These are phyloP conservation scores for Fusarium burgessii DNA, from an alignment of 2,329 filamentous ascomycete species.

Conservation along the genomic window DNA sequence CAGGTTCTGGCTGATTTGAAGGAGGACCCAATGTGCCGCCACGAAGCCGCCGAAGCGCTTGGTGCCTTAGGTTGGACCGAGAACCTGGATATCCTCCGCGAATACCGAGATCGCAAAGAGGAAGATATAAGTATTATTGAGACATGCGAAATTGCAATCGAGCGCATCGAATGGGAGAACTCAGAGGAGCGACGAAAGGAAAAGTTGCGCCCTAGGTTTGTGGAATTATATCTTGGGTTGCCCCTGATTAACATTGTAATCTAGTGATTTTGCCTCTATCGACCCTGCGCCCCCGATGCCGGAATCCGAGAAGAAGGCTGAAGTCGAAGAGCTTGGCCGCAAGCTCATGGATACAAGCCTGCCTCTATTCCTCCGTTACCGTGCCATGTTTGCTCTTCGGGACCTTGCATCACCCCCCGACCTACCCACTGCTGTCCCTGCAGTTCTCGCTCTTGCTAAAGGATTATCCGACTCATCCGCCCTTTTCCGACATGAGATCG, in stretches of 20 bases:
- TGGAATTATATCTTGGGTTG: conserved; percentile 31
- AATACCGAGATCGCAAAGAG: conserved; percentile 78
- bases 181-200: conserved; percentile 78
- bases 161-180: conserved; percentile 93
- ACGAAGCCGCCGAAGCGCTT: conserved; percentile 95
- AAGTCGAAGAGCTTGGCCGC: conserved; percentile 80
- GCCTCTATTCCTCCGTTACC: conserved; percentile 91
- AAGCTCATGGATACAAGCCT: conserved; percentile 81
- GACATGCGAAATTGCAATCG: conserved; percentile 97
- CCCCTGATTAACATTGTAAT: conserved; percentile 47
- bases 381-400: conserved; percentile 97
- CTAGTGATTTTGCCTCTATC: conserved; percentile 92
- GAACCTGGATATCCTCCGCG: conserved; percentile 79
- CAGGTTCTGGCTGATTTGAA: conserved; percentile 78
- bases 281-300: conserved; percentile 93
- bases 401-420: conserved; percentile 95
- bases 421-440: conserved; percentile 88
- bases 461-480: conserved; percentile 89
- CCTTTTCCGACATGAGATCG: conserved; percentile 96
- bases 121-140: conserved; percentile 88
- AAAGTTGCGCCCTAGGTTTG: conserved; percentile 83
- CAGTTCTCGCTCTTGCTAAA: conserved; percentile 85
- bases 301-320: conserved; percentile 75
- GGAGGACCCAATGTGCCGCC: conserved; percentile 96
- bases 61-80: conserved; percentile 83